These are phyloP conservation scores for Daldinia concentrica DNA, from an alignment of 495 filamentous ascomycete species.

Conservation along the genomic window DNA sequence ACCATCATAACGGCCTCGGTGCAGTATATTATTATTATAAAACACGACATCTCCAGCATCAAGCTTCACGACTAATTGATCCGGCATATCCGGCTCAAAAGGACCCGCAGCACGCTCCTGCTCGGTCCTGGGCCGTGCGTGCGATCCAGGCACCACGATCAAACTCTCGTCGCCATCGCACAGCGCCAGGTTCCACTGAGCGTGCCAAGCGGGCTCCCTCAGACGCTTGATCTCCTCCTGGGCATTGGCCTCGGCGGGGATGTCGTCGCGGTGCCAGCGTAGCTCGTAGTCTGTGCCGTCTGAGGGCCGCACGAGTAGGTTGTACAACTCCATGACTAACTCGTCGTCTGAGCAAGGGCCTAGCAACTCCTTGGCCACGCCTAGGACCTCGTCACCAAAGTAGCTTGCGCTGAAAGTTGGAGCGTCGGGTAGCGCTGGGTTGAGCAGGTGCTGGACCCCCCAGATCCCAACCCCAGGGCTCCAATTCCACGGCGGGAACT, in stretches of 20 bases:
- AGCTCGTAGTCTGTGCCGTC: slow-evolving; percentile 66
- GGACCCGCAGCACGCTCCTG: slow-evolving; percentile 69
- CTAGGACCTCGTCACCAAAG: slow-evolving; percentile 69
- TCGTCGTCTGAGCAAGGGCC: slow-evolving; percentile 45
- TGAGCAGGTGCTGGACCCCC: slow-evolving; percentile 85
- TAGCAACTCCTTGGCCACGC: slow-evolving; percentile 66
- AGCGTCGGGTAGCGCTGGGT: slow-evolving; percentile 69
- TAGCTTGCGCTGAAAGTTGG: slow-evolving; percentile 68
- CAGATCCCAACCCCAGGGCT: slow-evolving; percentile 72
- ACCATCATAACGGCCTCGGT: slow-evolving; percentile 75
- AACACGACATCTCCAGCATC: slow-evolving; percentile 80
- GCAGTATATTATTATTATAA: slow-evolving; percentile 89
- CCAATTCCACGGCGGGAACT: slow-evolving; percentile 79
- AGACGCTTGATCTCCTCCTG: slow-evolving; percentile 64
- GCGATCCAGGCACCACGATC: slow-evolving; percentile 76
- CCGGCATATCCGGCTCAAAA: slow-evolving; percentile 65
- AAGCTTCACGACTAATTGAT: slow-evolving; percentile 69
- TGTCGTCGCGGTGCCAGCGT: slow-evolving; percentile 82
- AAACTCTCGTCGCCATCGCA: slow-evolving; percentile 69
- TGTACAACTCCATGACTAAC: slow-evolving; percentile 82
- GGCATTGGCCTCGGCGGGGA: slow-evolving; percentile 62
- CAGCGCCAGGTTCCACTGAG: slow-evolving; percentile 83
- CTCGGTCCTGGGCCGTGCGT: slow-evolving; percentile 71
- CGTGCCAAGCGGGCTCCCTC: slow-evolving; percentile 63
- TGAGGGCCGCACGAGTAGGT: slow-evolving; percentile 76